Evolutionary conservation across 805 yeast genomes (phyloP).

Genomic region (Teunomyces stri): DNA sequence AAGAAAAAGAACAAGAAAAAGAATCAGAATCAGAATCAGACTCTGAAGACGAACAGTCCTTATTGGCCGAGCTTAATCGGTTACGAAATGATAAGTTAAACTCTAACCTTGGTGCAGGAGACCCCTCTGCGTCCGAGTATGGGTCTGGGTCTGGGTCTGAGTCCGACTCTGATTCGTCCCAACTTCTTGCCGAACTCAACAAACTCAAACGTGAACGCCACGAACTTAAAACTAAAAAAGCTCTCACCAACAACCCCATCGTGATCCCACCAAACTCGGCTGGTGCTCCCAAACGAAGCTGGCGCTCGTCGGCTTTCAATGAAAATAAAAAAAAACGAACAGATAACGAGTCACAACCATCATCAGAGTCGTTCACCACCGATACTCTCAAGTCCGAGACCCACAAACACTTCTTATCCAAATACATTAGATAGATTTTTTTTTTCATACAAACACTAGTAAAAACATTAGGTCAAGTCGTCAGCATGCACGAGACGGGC

Average conservation of each 20-base stretch:
- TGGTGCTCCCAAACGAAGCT: conserved; percentile 15
- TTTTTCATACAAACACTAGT: not conserved
- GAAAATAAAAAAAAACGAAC: conserved; percentile 8
- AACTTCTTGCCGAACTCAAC: conserved; percentile 20
- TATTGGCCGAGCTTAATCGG: conserved; percentile 4
- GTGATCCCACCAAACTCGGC: not conserved
- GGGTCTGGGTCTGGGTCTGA: conserved; percentile 8
- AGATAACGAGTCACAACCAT: too few species aligned
- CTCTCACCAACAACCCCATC: conserved; percentile 10
- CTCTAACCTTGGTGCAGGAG: not conserved
- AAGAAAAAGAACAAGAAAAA: conserved; percentile 10
- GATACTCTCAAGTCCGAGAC: conserved; percentile 33
- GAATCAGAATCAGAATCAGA: not conserved
- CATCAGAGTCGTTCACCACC: conserved; percentile 22
- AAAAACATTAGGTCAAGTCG: conserved; percentile 7
- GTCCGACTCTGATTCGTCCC: conserved; percentile 10
- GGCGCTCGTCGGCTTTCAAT: conserved; percentile 31
- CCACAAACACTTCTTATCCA: conserved; percentile 35
- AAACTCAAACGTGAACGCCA: conserved; percentile 14
- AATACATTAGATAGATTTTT: conserved; percentile 24
- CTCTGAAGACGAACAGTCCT: conserved; percentile 3
- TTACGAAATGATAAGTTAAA: conserved; percentile 1
- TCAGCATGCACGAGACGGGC: conserved; percentile 44
- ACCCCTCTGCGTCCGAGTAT: not conserved
- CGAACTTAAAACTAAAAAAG: conserved; percentile 9